A percentile compares a stretch with the other conserved stretches of the same genome.
These are phyloP conservation scores for Paulownia fortunei DNA, from an alignment of 257 asterid species.

Conservation along the genomic window DNA sequence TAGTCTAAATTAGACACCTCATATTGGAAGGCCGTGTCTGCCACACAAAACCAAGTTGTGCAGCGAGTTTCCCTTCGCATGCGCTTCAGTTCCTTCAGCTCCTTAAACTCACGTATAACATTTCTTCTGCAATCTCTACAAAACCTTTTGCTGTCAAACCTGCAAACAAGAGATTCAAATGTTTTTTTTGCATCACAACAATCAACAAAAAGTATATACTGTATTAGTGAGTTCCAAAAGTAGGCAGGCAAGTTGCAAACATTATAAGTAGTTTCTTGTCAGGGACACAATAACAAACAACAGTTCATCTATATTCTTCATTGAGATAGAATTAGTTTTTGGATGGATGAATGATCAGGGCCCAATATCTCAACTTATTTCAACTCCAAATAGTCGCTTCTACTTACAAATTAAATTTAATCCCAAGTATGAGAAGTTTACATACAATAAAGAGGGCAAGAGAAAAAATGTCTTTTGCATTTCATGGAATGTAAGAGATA, in stretches of 20 bases:
- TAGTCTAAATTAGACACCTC: conserved; percentile 62
- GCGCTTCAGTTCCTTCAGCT: conserved; percentile 93
- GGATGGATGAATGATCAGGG: neutral
- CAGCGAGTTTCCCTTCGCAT: conserved; percentile 84
- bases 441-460: neutral
- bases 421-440: neutral
- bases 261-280: neutral
- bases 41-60: conserved; percentile 94
- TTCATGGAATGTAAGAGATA: neutral
- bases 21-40: conserved; percentile 90
- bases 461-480: neutral
- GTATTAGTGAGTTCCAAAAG: neutral
- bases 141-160: conserved; percentile 97
- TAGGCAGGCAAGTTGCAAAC: neutral
- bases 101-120: conserved; percentile 96
- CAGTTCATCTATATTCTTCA: neutral
- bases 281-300: neutral
- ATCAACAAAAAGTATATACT: neutral
- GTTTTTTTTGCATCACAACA: neutral
- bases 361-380: conserved; percentile 9
- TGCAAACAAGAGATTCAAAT: conserved; percentile 43
- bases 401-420: neutral
- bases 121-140: conserved; percentile 99
- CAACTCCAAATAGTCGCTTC: neutral
- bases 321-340: too few species aligned